phyloP scores from a whole-genome alignment of 2,329 filamentous ascomycete genomes.

The Massarina eburnea region DNA sequence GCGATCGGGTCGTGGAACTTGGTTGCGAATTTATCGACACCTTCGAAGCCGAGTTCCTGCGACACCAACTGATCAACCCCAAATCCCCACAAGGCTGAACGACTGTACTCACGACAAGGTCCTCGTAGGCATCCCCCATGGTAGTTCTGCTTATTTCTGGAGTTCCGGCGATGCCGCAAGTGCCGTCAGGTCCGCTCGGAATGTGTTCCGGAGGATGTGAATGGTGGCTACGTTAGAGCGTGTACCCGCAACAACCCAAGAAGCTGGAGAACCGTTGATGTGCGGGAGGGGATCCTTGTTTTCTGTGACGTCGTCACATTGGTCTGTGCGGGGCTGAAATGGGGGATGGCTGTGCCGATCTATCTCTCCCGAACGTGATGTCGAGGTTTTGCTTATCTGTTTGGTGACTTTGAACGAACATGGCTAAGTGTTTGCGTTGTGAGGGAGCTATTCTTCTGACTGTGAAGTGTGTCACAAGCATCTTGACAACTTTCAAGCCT shows the following conservation, averaged over 20 bases:
- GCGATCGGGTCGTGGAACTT: constrained; percentile 34
- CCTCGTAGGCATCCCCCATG: constrained; percentile 1
- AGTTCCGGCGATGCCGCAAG: background rate
- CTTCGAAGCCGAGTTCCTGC: constrained; percentile 41
- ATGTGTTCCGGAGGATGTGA: background rate
- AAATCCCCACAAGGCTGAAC: background rate
- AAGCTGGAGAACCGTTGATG: background rate
- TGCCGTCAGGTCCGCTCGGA: background rate
- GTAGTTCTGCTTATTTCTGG: background rate
- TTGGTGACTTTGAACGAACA: too few species aligned
- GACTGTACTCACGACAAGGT: constrained; percentile 8
- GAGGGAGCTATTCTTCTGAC: too few species aligned
- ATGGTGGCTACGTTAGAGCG: background rate
- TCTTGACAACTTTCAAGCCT: too few species aligned
- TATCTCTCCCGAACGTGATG: too few species aligned
- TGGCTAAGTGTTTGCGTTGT: too few species aligned
- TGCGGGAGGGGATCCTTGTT: background rate
- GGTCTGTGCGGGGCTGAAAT: background rate
- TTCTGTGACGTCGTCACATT: background rate
- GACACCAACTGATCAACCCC: background rate
- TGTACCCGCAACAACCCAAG: too few species aligned
- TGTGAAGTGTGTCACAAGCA: too few species aligned
- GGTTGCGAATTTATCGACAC: constrained; percentile 30
- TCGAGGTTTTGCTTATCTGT: too few species aligned
- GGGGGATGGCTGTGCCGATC: background rate